Conservation (phyloP, 805 yeast genomes). For the Candida corydali region DNA sequence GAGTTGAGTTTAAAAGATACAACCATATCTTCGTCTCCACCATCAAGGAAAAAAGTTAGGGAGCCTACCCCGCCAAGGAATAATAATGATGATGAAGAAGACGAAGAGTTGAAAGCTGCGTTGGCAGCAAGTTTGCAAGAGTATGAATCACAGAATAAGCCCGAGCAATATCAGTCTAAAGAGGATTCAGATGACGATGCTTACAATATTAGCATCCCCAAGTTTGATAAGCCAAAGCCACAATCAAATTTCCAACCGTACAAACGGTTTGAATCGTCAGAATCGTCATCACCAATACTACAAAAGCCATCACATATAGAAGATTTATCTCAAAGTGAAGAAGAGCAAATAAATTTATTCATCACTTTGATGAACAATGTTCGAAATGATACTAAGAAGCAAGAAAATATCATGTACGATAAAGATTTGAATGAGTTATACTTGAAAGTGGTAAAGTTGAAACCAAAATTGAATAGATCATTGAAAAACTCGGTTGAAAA, state of each 20-base stretch:
- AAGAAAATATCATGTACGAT: conserved; percentile 38
- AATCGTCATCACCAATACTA: conserved; percentile 9
- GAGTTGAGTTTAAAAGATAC: conserved; percentile 68
- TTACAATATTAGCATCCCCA: conserved; percentile 26
- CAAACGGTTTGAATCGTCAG: neutral
- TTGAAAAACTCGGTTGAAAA: conserved; percentile 54
- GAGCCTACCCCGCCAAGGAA: conserved; percentile 24
- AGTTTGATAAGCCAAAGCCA: too few species aligned
- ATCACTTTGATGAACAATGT: conserved; percentile 58
- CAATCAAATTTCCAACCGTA: conserved; percentile 2
- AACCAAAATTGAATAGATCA: conserved; percentile 66
- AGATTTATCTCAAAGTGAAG: conserved; percentile 57
- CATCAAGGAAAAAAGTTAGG: conserved; percentile 12
- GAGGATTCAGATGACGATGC: conserved; percentile 24
- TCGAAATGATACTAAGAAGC: conserved; percentile 44
- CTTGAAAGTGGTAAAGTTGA: conserved; percentile 52
- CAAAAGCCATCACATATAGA: conserved; percentile 14
- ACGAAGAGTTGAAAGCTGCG: conserved; percentile 86
- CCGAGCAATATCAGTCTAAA: conserved; percentile 11
- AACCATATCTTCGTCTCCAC: conserved; percentile 12
- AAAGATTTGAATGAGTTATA: conserved; percentile 54
- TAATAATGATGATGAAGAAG: conserved; percentile 40
- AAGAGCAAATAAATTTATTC: conserved; percentile 64
- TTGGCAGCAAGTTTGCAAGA: conserved; percentile 88
- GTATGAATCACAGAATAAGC: conserved; percentile 40